Base-by-base conservation (phyloP, 768 basidiomycete species). In the Clathrus columnatus region DNA sequence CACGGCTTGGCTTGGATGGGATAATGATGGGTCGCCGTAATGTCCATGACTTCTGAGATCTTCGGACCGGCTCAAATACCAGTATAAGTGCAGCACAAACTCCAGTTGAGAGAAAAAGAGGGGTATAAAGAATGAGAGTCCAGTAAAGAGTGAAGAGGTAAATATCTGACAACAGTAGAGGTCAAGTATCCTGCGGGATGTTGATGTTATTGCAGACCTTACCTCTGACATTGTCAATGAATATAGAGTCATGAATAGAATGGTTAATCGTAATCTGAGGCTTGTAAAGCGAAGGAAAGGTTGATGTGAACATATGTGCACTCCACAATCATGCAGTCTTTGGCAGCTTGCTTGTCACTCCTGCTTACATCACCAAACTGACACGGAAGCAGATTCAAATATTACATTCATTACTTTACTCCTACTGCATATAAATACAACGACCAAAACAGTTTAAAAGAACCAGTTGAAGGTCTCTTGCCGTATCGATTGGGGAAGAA, bases 101-200 rank as follows among this genome's bases (percentile, higher is more conserved):
- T 20, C 54, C 54, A 26, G 54, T 55, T 7, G 48, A 11, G 14
- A 55, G 7, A 30, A 48, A 55, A 17, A 55, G 44, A 17, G 54
- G 54, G 5, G 46, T 26, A 21, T 55, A 48, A 23, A 55, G 27
- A 30, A 55, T 55, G 44, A 55, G 23, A n/a, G 29, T 55, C 54
- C 54, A 55, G 23, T 55, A 55, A 18, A 55, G 54, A 20, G 54
- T 55, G 24, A 55, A 55, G 2, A 47, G 24, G 29, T 47, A 55
- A 16, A 55, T 20, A 32, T 55, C 54, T 55, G 5, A 30, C 24
- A 53, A 1, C 17, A 7, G 18, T 26, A 24, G 7, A 36, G 11
- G 8, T 21, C 20, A 11, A 46, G n/a, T 30, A 29, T 55, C 29
- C 5, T 18, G 8, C 16, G 24, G 32, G 6, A 11, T 27, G 42